These are phyloP conservation scores for Stromatinia cepivora DNA, from an alignment of 2,329 filamentous ascomycete genomes.

Conservation along the genomic window DNA sequence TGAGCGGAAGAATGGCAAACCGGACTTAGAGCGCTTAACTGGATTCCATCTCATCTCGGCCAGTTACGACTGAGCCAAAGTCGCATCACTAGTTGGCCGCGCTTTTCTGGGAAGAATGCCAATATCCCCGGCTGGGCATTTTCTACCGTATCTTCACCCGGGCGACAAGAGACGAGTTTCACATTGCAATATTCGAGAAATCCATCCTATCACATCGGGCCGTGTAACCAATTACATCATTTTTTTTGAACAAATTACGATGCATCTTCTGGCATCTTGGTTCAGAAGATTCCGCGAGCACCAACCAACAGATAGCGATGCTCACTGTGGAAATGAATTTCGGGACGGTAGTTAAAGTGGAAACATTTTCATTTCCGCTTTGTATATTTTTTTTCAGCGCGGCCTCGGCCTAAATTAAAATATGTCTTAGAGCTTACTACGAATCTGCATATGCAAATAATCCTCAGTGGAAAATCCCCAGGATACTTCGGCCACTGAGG, in stretches of 20 bases:
- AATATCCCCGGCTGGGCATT: background rate
- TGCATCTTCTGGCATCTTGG: background rate
- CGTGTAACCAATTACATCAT: background rate
- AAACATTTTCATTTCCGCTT: background rate
- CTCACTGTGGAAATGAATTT: background rate
- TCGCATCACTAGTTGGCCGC: background rate
- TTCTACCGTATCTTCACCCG: background rate
- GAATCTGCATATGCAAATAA: constrained; percentile 4
- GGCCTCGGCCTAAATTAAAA: background rate
- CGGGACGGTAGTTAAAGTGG: background rate
- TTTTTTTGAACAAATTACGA: background rate
- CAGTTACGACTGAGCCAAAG: background rate
- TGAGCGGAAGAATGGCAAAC: background rate
- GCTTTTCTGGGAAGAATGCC: background rate
- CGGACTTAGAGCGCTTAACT: background rate
- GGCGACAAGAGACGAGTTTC: background rate
- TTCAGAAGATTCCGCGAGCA: background rate
- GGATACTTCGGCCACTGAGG: background rate
- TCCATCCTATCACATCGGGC: background rate
- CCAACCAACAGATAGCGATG: background rate
- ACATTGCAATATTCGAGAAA: background rate
- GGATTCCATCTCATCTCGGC: background rate
- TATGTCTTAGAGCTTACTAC: background rate
- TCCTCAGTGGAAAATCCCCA: background rate
- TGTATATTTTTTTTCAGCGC: background rate